Percentiles rank a stretch among this genome's conserved stretches.
These are phyloP conservation scores for Paramecium biaurelia DNA, from an alignment of 73 alveolate species.

Conservation along the genomic window DNA sequence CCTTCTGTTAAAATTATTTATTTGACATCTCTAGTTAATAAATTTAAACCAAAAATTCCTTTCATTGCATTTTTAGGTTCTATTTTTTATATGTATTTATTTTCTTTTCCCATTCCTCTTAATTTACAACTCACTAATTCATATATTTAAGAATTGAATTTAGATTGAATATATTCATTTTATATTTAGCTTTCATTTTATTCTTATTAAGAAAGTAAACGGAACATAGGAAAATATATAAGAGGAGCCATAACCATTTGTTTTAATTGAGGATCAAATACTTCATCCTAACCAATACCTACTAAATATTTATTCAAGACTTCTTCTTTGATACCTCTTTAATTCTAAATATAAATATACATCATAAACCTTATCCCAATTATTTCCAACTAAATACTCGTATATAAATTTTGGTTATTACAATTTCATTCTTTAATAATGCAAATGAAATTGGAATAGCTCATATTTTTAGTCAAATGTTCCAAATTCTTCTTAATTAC, in stretches of 20 bases:
- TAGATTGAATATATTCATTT: neutral
- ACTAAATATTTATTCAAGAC: neutral
- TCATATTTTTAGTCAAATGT: neutral
- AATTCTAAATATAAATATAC: neutral
- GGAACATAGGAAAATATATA: neutral
- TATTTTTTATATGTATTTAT: neutral
- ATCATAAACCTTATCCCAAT: neutral
- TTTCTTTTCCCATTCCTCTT: neutral
- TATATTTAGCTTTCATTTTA: neutral
- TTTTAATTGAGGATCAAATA: neutral
- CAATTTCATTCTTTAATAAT: neutral
- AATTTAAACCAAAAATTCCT: constrained; percentile 85
- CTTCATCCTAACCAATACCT: constrained; percentile 11
- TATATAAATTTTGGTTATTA: neutral
- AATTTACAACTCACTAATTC: neutral
- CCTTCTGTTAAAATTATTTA: constrained; percentile 89
- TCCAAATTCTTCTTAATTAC: neutral
- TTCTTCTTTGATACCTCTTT: neutral
- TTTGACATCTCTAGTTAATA: constrained; percentile 66
- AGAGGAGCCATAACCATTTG: neutral
- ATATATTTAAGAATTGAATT: neutral
- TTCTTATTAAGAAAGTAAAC: neutral
- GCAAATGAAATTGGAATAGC: neutral
- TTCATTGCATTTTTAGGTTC: constrained; percentile 13
- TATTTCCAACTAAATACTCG: neutral